A percentile compares a stretch with the other conserved stretches of the same genome.
Conservation (phyloP, 2,329 filamentous ascomycete genomes). For the Neopestalotiopsis rosae region DNA sequence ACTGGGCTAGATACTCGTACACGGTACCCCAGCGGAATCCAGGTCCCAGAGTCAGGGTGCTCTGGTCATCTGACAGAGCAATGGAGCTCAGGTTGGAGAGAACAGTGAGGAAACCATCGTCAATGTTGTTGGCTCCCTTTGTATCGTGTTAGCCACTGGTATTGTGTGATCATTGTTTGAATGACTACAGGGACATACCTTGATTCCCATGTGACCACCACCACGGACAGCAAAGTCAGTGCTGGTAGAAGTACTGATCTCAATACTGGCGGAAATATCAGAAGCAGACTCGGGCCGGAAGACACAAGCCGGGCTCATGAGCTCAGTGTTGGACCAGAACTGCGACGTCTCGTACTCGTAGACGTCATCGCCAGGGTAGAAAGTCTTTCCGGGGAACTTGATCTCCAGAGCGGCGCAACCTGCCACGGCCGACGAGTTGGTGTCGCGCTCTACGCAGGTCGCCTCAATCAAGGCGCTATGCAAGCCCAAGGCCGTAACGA, state of each 20-base stretch:
- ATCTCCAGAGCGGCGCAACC: constrained; percentile 18
- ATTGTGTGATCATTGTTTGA: neutral
- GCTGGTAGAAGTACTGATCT: constrained; percentile 26
- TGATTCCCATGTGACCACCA: constrained; percentile 40
- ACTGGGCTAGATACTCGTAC: constrained; percentile 16
- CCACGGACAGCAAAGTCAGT: constrained; percentile 37
- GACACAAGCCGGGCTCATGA: constrained; percentile 38
- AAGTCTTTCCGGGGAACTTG: constrained; percentile 27
- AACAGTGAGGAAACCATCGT: constrained; percentile 21
- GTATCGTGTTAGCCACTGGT: neutral
- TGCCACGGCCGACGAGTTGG: neutral
- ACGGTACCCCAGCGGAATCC: constrained; percentile 21
- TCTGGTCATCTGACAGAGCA: constrained; percentile 30
- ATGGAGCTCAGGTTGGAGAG: constrained; percentile 23
- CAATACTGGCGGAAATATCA: constrained; percentile 32
- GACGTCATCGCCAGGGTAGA: constrained; percentile 28
- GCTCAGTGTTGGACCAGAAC: constrained; percentile 43
- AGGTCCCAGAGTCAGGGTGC: constrained; percentile 19
- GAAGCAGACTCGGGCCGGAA: constrained; percentile 36
- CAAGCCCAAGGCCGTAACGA: constrained; percentile 4
- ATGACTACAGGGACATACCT: constrained; percentile 22
- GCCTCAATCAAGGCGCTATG: neutral
- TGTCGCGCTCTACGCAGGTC: neutral
- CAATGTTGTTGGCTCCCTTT: constrained; percentile 27
- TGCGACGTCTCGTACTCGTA: constrained; percentile 37